phyloP scores from a whole-genome alignment of 768 basidiomycete genomes.

The Cystobasidium ongulense region DNA sequence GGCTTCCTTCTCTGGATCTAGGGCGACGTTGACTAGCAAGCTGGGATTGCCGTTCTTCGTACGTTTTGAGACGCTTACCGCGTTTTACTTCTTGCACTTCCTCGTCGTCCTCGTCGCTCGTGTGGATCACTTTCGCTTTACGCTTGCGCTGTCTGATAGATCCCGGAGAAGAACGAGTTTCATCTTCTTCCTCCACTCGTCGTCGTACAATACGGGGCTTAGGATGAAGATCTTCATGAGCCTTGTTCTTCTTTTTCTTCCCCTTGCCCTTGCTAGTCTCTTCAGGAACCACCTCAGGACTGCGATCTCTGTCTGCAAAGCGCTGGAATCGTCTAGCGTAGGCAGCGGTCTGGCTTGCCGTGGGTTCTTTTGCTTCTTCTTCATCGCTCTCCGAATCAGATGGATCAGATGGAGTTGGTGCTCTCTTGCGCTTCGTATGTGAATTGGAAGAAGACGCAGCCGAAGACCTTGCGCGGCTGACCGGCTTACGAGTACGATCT shows the following conservation, averaged over 20 bases:
- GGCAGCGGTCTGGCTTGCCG: background rate
- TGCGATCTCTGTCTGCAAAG: background rate
- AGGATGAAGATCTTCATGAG: background rate
- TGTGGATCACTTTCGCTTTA: background rate
- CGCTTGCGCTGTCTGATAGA: background rate
- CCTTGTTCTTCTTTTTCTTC: background rate
- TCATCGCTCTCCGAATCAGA: background rate
- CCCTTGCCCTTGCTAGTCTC: background rate
- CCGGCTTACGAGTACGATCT: background rate
- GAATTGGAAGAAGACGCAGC: background rate
- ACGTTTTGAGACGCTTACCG: background rate
- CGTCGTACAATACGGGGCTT: background rate
- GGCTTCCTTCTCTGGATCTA: no score
- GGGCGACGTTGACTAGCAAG: background rate
- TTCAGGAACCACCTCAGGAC: background rate
- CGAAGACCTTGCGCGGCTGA: background rate
- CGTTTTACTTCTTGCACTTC: no score
- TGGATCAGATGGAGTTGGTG: background rate
- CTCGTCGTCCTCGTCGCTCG: background rate
- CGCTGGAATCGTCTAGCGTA: background rate
- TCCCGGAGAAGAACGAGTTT: background rate
- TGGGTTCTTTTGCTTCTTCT: background rate
- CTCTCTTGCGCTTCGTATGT: background rate
- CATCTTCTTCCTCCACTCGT: background rate
- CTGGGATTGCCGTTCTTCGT: background rate